Percentiles rank a stretch among this genome's conserved stretches.
phyloP scores from a whole-genome alignment of 495 filamentous ascomycete genomes.

The Aspergillus sparsus region DNA sequence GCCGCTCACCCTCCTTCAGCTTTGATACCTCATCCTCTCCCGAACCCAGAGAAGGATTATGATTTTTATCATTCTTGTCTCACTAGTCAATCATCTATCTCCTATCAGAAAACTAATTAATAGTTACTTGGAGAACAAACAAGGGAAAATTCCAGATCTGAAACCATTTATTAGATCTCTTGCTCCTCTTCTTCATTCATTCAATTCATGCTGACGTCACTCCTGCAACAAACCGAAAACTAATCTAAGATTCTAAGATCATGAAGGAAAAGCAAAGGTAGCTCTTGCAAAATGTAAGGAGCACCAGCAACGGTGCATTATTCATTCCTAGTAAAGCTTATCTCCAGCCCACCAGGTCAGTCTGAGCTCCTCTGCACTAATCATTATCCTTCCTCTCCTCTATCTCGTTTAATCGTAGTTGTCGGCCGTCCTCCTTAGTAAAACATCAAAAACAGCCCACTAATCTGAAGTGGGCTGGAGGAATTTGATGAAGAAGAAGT shows the following conservation, averaged over 20 bases:
- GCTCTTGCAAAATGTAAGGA: constrained; percentile 6
- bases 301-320: not conserved
- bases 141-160: no score
- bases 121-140: no score
- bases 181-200: no score
- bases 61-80: no score
- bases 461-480: no score
- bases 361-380: not conserved
- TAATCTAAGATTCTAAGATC: not conserved
- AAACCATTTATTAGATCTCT: no score
- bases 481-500: constrained; percentile 4
- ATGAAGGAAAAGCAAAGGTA: constrained; percentile 8
- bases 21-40: no score
- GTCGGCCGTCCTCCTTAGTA: not conserved
- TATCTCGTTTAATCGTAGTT: not conserved
- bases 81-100: no score
- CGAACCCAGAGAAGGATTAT: no score
- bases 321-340: constrained; percentile 1
- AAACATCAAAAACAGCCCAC: not conserved
- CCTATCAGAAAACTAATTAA: no score
- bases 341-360: not conserved
- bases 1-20: no score
- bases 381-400: not conserved
- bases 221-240: not conserved
- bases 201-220: not conserved